phyloP scores from a whole-genome alignment of 2,329 filamentous ascomycete genomes.

The Verticillium albo-atrum region DNA sequence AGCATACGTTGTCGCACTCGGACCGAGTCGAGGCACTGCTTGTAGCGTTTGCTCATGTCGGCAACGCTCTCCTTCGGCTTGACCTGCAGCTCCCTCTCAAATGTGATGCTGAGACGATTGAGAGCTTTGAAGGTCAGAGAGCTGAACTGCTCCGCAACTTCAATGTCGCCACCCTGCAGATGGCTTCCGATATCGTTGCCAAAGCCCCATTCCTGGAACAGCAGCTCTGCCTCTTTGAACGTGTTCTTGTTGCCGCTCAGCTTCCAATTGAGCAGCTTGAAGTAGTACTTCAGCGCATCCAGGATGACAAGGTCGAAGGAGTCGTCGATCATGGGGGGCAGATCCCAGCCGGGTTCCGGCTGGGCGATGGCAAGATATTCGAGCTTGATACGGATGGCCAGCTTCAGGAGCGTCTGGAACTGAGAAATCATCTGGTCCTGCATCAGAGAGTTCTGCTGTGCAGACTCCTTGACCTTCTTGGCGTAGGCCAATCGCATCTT shows the following conservation, averaged over 20 bases:
- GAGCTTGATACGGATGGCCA: conserved; percentile 89
- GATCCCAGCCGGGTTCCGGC: conserved; percentile 87
- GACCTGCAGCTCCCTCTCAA: conserved; percentile 83
- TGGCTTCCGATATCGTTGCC: conserved; percentile 89
- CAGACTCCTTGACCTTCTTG: conserved; percentile 90
- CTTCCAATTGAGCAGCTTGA: conserved; percentile 98
- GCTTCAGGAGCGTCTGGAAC: conserved; percentile 86
- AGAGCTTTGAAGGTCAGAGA: conserved; percentile 91
- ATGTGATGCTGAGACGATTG: conserved; percentile 81
- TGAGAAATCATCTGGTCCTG: conserved; percentile 97
- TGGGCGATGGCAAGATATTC: conserved; percentile 81
- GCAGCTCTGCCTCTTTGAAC: conserved; percentile 95
- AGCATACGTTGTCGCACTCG: conserved; percentile 94
- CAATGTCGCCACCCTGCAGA: conserved; percentile 89
- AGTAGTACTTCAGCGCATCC: conserved; percentile 94
- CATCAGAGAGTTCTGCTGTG: conserved; percentile 88
- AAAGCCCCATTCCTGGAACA: conserved; percentile 98
- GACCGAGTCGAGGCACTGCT: conserved; percentile 90
- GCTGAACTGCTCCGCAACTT: conserved; percentile 96
- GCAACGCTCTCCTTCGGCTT: conserved; percentile 76
- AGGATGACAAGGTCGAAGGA: conserved; percentile 89
- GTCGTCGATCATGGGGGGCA: conserved; percentile 94
- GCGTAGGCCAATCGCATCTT: conserved; percentile 87
- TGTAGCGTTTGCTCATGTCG: conserved; percentile 97
- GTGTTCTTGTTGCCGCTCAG: conserved; percentile 96